Evolutionary conservation across 306 rosid species (phyloP).

Genomic region (Sophora flavescens): DNA sequence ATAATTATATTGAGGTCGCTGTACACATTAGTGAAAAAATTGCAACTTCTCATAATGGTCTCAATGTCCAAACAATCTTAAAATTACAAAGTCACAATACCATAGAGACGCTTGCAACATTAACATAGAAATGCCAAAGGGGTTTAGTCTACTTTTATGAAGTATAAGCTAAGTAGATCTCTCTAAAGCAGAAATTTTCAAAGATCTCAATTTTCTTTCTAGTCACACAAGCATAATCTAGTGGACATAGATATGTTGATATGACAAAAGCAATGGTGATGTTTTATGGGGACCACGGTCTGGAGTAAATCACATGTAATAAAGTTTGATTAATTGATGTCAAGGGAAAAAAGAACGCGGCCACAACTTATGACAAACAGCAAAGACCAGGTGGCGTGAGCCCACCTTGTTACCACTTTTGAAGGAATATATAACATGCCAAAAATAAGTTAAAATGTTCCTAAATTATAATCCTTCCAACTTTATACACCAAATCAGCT

Average conservation of each 20-base stretch:
- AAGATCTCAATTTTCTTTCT: slow-evolving; percentile 34
- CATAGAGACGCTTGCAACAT: not conserved
- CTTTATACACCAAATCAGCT: slow-evolving; percentile 49
- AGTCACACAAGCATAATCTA: slow-evolving; percentile 38
- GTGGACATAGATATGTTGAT: slow-evolving; percentile 39
- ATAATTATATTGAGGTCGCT: not conserved
- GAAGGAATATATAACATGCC: slow-evolving; percentile 58
- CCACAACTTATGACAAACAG: slow-evolving; percentile 54
- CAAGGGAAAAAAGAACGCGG: slow-evolving; percentile 52
- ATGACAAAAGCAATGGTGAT: slow-evolving; percentile 51
- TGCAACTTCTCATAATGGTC: not conserved
- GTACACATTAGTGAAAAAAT: slow-evolving; percentile 10
- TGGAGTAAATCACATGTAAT: slow-evolving; percentile 59
- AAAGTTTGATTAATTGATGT: slow-evolving; percentile 58
- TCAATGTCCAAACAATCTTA: no score
- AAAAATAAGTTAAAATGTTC: slow-evolving; percentile 53
- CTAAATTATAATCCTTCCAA: slow-evolving; percentile 45
- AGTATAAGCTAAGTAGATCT: slow-evolving; percentile 4
- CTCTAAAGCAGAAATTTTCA: not conserved
- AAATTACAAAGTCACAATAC: slow-evolving; percentile 8
- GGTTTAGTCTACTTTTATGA: slow-evolving; percentile 1
- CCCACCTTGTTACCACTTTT: slow-evolving; percentile 58
- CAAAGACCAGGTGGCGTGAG: slow-evolving; percentile 65
- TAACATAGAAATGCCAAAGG: not conserved
- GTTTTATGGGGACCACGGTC: slow-evolving; percentile 57